These are phyloP conservation scores for Erigeron canadensis DNA, from an alignment of 129 eudicot species.

Conservation along the genomic window DNA sequence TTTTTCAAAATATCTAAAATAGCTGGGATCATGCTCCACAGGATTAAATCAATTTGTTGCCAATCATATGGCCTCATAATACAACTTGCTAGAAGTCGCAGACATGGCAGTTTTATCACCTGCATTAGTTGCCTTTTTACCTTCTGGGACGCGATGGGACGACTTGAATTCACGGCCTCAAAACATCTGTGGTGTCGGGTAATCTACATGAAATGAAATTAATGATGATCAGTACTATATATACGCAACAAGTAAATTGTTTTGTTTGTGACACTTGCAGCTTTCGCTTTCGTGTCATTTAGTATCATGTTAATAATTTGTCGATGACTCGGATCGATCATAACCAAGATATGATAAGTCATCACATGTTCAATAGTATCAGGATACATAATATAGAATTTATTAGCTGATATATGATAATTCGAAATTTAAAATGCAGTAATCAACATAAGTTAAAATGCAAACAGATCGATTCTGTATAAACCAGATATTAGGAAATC, in stretches of 20 bases:
- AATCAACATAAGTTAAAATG: background rate
- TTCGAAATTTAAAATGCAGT: background rate
- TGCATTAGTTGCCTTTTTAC: background rate
- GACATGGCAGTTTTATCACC: background rate
- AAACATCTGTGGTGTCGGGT: background rate
- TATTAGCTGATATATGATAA: background rate
- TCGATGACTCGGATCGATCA: background rate
- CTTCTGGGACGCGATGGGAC: background rate
- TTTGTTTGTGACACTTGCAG: background rate
- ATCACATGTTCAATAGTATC: constrained; percentile 4
- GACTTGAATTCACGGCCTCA: no score
- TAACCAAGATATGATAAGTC: background rate
- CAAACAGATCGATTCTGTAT: no score
- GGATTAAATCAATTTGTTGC: background rate
- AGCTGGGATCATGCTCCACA: background rate
- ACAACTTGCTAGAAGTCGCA: background rate
- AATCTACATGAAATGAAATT: background rate
- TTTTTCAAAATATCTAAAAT: background rate
- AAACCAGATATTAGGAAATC: no score
- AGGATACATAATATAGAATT: no score
- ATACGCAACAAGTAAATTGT: no score
- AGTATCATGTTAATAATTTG: background rate
- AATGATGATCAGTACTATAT: background rate
- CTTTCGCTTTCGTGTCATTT: constrained; percentile 19
- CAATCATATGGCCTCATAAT: background rate